Evolutionary conservation across 2,329 filamentous ascomycete species (phyloP), one percentile per base, ranked within the genome.

Genomic region (Sordariomycetes sp.): DNA sequence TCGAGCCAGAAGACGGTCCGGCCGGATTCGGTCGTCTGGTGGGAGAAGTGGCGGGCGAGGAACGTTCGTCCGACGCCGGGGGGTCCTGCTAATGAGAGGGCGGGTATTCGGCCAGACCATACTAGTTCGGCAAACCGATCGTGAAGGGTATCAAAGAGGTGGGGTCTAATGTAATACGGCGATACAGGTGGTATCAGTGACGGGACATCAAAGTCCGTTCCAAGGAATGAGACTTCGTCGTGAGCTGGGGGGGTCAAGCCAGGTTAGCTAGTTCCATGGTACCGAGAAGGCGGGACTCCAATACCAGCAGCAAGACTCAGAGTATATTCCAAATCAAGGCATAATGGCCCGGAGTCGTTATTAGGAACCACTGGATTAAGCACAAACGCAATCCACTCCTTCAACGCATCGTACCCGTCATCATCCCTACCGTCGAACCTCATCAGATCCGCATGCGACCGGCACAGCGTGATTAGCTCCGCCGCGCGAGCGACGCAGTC

Each of bases 1-100:
- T 57, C 48, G 10, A 57, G 55, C 50, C 50, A 57, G 55, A 53
- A 57, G 50, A 53, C 35, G 34, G 55, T n/a, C 25, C 55, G 50
- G 55, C 55, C 35, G 34, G 55, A 12, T 24, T 53, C n/a, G 35
- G 35, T 57, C 20, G 28, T 36, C 13, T 35, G 35, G 25, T 25
- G 51, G 15, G 55, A 51, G n/a, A 52, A 53, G 50, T 57, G 35
- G 13, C 25, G 50, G 5, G 50, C 55, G 22, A 57, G 50, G 25
- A 52, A 53, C 7, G 42, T 53, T 35, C 17, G 53, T 17, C 55
- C 55, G 3, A 45, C 34, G 7, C 52, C 55, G 28, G 15, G 34
- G 20, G 53, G 20, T 10, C 55, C 55, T 25, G 32, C 20, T 22
- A 57, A 51, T 34, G 51, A 50, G 32, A 57, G 17, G 45, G n/a